These are phyloP conservation scores for Penicillium lagena DNA, from an alignment of 495 filamentous ascomycete genomes.

Conservation along the genomic window DNA sequence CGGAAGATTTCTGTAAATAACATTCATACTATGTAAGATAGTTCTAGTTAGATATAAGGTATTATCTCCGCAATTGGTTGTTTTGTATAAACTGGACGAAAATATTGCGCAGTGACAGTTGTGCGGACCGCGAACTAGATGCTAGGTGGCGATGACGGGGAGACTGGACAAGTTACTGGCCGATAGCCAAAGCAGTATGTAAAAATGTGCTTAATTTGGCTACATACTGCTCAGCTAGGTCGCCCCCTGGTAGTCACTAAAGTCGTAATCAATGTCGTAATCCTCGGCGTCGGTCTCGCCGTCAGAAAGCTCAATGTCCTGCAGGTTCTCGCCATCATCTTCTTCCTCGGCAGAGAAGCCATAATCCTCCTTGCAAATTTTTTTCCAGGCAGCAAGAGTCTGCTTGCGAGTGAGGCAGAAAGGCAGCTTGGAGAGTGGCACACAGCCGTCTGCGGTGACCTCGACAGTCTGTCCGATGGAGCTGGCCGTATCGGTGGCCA, in stretches of 20 bases:
- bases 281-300: constrained; percentile 16
- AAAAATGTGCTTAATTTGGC: no score
- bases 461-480: constrained; percentile 19
- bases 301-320: constrained; percentile 16
- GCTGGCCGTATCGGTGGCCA: constrained; percentile 19
- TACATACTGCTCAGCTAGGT: no score
- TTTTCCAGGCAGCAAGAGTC: constrained; percentile 19
- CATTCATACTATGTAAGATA: no score
- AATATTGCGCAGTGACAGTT: no score
- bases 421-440: constrained; percentile 16
- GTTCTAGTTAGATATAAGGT: no score
- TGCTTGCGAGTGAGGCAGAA: constrained; percentile 17
- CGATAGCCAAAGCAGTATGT: no score
- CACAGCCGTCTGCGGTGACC: constrained; percentile 14
- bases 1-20: no score
- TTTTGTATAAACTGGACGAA: no score
- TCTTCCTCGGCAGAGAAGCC: constrained; percentile 11
- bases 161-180: no score
- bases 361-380: constrained; percentile 18
- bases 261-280: constrained; percentile 19
- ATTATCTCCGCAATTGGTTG: no score
- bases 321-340: constrained; percentile 15
- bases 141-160: no score
- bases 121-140: no score
- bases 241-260: constrained; percentile 6